A percentile compares a stretch with the other conserved stretches of the same genome.
Evolutionary conservation across 352 stramenopile species (phyloP).

Genomic region (Plasmopara viticola): DNA sequence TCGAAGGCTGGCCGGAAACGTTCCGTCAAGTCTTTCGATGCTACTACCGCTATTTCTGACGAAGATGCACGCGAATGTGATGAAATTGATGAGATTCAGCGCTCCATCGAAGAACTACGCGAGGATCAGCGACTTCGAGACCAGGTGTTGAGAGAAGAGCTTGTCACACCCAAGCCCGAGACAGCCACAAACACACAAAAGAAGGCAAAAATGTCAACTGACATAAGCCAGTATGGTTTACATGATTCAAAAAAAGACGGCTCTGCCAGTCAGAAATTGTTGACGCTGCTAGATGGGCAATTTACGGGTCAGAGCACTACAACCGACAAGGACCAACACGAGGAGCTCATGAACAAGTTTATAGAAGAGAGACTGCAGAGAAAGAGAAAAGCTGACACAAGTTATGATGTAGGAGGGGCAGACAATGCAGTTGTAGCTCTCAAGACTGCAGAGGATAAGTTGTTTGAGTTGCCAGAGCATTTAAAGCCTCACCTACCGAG

Average conservation of each 20-base stretch:
- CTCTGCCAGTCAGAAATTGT: constrained; percentile 56
- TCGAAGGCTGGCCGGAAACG: background rate
- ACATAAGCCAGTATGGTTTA: constrained; percentile 43
- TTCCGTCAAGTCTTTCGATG: background rate
- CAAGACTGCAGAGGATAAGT: constrained; percentile 47
- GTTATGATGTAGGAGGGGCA: background rate
- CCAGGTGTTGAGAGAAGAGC: constrained; percentile 34
- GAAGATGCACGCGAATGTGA: background rate
- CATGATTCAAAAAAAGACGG: constrained; percentile 75
- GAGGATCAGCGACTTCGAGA: constrained; percentile 64
- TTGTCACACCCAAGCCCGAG: constrained; percentile 14
- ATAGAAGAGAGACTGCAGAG: constrained; percentile 71
- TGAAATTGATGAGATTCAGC: constrained; percentile 17
- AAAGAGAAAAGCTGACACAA: constrained; percentile 15
- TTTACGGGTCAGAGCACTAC: constrained; percentile 68
- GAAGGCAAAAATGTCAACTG: constrained; percentile 3
- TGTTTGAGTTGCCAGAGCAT: constrained; percentile 60
- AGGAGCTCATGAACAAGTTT: constrained; percentile 80
- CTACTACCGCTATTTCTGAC: background rate
- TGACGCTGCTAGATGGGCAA: constrained; percentile 69
- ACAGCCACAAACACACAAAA: constrained; percentile 12
- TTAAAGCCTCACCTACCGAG: constrained; percentile 42
- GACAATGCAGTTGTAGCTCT: constrained; percentile 7
- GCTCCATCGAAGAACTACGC: constrained; percentile 55
- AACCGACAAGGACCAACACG: constrained; percentile 63